These are phyloP conservation scores for Cordyceps cicadae DNA, from an alignment of 2,329 filamentous ascomycete species.

Conservation along the genomic window DNA sequence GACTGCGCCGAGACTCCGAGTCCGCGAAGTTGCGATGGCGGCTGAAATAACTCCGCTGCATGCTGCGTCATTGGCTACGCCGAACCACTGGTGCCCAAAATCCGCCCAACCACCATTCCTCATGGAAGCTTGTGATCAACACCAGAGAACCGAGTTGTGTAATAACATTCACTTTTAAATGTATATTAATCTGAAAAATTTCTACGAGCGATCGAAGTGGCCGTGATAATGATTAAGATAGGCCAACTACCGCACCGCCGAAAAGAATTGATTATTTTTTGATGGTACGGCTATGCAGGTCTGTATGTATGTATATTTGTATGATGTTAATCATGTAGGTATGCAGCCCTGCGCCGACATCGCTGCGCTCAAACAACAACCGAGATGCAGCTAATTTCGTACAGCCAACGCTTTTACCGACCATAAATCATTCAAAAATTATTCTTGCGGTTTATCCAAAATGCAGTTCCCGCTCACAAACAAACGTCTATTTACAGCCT, in stretches of 20 bases:
- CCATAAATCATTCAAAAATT: not conserved
- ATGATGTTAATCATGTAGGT: not conserved
- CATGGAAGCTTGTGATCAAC: not conserved
- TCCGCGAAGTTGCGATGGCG: not conserved
- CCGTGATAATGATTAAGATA: not conserved
- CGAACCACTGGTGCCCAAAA: conserved; percentile 5
- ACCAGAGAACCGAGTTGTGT: too few species aligned
- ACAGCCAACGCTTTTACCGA: not conserved
- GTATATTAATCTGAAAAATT: not conserved
- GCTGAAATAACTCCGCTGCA: conserved; percentile 4
- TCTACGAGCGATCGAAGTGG: not conserved
- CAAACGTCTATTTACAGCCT: conserved; percentile 10
- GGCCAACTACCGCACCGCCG: not conserved
- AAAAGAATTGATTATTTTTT: not conserved
- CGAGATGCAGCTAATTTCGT: not conserved
- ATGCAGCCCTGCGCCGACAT: not conserved
- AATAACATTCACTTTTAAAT: not conserved
- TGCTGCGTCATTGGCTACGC: conserved; percentile 1
- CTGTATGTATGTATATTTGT: too few species aligned
- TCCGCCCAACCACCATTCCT: not conserved
- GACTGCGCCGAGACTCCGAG: not conserved
- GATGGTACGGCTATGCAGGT: not conserved
- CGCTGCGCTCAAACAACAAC: not conserved
- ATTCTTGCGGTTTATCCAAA: not conserved
- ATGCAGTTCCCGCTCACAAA: not conserved